Percentiles rank a stretch among this genome's conserved stretches.
These are phyloP conservation scores for Boehmeria nivea DNA, from an alignment of 306 rosid genomes.

Conservation along the genomic window DNA sequence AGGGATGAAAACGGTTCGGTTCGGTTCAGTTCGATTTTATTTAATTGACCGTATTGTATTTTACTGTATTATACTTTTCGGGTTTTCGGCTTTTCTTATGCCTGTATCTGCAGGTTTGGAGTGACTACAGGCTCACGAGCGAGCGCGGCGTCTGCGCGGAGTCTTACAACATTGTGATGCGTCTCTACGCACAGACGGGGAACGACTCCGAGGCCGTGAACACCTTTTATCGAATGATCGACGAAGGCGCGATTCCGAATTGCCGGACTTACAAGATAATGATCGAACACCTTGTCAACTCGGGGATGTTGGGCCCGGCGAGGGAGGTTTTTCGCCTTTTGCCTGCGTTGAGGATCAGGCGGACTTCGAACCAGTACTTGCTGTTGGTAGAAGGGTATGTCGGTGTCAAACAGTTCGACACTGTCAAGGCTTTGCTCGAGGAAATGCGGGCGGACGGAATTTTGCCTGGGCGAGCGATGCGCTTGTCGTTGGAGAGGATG, in stretches of 20 bases:
- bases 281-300: slow-evolving; percentile 68
- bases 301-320: slow-evolving; percentile 39
- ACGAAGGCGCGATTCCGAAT: slow-evolving; percentile 63
- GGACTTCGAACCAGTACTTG: slow-evolving; percentile 52
- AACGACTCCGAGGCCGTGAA: slow-evolving; percentile 46
- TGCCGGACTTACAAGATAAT: slow-evolving; percentile 58
- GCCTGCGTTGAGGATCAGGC: slow-evolving; percentile 65
- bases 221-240: slow-evolving; percentile 48
- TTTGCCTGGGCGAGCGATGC: slow-evolving; percentile 51
- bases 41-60: no score
- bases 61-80: no score
- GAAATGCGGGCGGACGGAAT: slow-evolving; percentile 72
- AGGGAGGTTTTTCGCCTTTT: slow-evolving; percentile 48
- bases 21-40: no score
- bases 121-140: slow-evolving; percentile 34
- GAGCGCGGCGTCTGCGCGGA: slow-evolving; percentile 44
- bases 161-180: slow-evolving; percentile 64
- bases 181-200: slow-evolving; percentile 48
- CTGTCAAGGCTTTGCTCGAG: slow-evolving; percentile 38
- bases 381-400: slow-evolving; percentile 45
- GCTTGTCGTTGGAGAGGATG: slow-evolving; percentile 43
- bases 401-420: slow-evolving; percentile 41
- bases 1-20: slow-evolving; percentile 25
- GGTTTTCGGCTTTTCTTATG: no score
- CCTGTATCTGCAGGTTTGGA: slow-evolving; percentile 37